Evolutionary conservation across 352 stramenopile genomes (phyloP).

Genomic region (Hyaloperonospora brassicae): DNA sequence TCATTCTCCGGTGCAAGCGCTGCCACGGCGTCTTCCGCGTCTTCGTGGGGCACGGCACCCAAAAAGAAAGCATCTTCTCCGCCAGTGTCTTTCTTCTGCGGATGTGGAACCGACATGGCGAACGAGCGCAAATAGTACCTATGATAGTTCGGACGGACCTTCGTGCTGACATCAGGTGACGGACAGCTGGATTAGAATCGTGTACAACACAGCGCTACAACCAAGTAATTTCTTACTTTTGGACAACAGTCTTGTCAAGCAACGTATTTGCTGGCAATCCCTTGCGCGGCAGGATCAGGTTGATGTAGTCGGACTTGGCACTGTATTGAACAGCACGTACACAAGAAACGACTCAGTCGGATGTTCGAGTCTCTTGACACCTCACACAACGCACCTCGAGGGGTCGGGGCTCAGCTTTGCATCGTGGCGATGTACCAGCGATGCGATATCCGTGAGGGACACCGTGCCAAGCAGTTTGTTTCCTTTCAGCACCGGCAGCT

Average conservation of each 20-base stretch:
- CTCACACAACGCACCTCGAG: conserved; percentile 29
- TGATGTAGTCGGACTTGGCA: conserved; percentile 87
- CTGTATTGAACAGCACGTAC: conserved; percentile 23
- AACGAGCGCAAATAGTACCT: conserved; percentile 62
- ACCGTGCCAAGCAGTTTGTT: conserved; percentile 67
- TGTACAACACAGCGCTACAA: not conserved
- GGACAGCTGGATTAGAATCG: conserved; percentile 8
- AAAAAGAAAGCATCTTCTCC: conserved; percentile 94
- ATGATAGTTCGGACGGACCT: conserved; percentile 31
- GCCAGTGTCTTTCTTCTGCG: conserved; percentile 56
- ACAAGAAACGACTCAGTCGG: not conserved
- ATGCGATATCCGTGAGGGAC: conserved; percentile 74
- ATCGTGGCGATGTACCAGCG: conserved; percentile 58
- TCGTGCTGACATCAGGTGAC: conserved; percentile 16
- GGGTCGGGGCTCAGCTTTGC: conserved; percentile 39
- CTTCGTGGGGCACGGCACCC: conserved; percentile 37
- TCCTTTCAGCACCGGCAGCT: conserved; percentile 59
- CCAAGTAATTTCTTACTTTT: conserved; percentile 22
- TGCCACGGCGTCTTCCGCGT: conserved; percentile 36
- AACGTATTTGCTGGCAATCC: conserved; percentile 70
- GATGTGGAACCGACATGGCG: conserved; percentile 72
- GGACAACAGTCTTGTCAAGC: conserved; percentile 33
- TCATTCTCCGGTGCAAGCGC: conserved; percentile 13
- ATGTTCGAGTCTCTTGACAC: not conserved
- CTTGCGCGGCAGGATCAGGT: conserved; percentile 74